These are phyloP conservation scores for Phytophthora podocarpi DNA, from an alignment of 352 stramenopile genomes.

Conservation along the genomic window DNA sequence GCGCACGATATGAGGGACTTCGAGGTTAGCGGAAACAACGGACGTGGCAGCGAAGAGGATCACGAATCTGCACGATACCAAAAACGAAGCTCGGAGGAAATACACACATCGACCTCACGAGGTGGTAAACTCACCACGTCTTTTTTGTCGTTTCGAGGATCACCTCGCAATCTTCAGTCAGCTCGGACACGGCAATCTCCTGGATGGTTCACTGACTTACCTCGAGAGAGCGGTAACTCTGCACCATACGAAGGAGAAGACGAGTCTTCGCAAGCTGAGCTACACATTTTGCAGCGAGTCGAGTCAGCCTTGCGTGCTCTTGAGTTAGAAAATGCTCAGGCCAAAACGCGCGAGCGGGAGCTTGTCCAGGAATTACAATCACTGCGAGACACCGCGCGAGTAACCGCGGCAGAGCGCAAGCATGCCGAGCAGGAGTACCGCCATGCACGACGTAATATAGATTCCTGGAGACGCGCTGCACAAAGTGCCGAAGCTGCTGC, in stretches of 20 bases:
- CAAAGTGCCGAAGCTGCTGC: conserved; percentile 51
- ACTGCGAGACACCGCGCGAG: conserved; percentile 55
- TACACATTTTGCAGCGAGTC: conserved; percentile 75
- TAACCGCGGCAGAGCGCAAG: conserved; percentile 59
- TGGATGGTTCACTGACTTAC: not conserved
- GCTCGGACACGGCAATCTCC: conserved; percentile 4
- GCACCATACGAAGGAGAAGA: conserved; percentile 14
- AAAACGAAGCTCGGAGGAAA: conserved; percentile 7
- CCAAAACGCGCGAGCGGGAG: conserved; percentile 51
- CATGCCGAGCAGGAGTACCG: conserved; percentile 54
- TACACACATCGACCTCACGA: not conserved
- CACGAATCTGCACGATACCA: conserved; percentile 1
- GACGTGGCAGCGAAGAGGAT: conserved; percentile 21
- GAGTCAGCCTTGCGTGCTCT: conserved; percentile 72
- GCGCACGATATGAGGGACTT: not conserved
- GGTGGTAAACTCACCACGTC: conserved; percentile 15
- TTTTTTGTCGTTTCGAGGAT: conserved; percentile 7
- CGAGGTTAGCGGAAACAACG: conserved; percentile 12
- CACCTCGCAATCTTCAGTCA: conserved; percentile 3
- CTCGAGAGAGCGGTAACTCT: not conserved
- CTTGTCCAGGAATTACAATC: conserved; percentile 62
- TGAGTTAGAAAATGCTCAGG: conserved; percentile 66
- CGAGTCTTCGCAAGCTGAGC: conserved; percentile 34
- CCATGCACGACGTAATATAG: conserved; percentile 46
- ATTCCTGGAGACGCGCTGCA: conserved; percentile 62